A percentile compares a stretch with the other conserved stretches of the same genome.
Conservation (phyloP, 1,284 basidiomycete species). For the Marasmius tenuissimus region DNA sequence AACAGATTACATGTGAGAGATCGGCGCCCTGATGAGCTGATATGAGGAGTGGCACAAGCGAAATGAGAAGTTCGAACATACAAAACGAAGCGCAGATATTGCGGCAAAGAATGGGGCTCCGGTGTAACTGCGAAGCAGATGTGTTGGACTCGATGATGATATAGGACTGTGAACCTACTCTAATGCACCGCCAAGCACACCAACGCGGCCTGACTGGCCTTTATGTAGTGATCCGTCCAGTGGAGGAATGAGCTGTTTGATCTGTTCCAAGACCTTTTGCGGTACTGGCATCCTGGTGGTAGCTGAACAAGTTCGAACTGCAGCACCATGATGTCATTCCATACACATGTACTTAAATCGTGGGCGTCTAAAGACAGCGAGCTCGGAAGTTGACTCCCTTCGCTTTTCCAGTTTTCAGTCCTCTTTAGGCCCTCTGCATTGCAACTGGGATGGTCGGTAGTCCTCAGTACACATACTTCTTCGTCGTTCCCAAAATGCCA, state of each 20-base stretch:
- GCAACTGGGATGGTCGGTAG: no score
- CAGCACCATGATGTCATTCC: background rate
- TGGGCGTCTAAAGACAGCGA: no score
- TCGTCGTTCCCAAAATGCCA: no score
- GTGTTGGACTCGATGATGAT: background rate
- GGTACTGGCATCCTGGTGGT: slow-evolving; percentile 52
- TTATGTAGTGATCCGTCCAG: slow-evolving; percentile 87
- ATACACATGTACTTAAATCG: background rate
- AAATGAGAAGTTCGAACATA: slow-evolving; percentile 31
- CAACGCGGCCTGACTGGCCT: slow-evolving; percentile 94
- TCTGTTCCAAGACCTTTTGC: slow-evolving; percentile 59
- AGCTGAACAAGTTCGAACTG: background rate
- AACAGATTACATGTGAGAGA: slow-evolving; percentile 95
- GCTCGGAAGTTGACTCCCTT: no score
- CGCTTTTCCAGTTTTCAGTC: no score
- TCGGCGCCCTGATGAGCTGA: slow-evolving; percentile 73
- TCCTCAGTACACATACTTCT: no score
- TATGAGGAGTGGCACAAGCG: background rate
- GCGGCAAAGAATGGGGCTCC: slow-evolving; percentile 95
- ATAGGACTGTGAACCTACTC: slow-evolving; percentile 57
- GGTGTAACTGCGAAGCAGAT: slow-evolving; percentile 65
- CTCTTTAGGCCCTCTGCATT: no score
- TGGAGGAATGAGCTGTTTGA: slow-evolving; percentile 82
- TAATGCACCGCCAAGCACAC: slow-evolving; percentile 89
- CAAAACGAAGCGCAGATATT: slow-evolving; percentile 84